Base-by-base conservation (phyloP, 352 stramenopile genomes). In the Phytopythium kandeliae region DNA sequence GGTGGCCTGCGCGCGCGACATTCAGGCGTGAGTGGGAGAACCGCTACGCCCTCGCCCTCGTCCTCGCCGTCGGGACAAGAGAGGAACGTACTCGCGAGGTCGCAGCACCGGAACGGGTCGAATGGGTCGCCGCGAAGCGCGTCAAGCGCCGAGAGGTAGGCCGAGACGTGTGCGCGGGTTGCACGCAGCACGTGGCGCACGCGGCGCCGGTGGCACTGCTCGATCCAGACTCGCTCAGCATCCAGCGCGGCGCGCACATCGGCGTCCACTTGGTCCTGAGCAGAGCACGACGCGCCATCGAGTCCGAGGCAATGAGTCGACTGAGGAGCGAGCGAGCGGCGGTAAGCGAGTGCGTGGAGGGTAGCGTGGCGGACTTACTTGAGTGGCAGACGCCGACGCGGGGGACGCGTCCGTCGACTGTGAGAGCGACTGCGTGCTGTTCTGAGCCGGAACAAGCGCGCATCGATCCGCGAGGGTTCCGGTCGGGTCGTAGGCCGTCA, bases 201-300 rank as follows among this genome's bases (percentile, higher is more conserved):
- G 53, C 73, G 60, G 36, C 55, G 56, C 30, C 56, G 54, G 57
- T 85, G 68, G 36, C 74, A 84, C 36, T 55, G 34, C 53, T 83
- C 48, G 19, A 86, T 52, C 2, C 58, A 35, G 9, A 60, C 60
- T 12, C 72, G 31, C 12, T 71, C 59, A 24, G 67, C 42, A 5
- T 65, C 55, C 24, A 84, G 58, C 36, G 77, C 41, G 6, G 47
- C 37, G 15, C 62, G 54, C n/a, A 86, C 66, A 38, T 54, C 46
- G 0, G 9, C 36, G 19, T 76, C 69, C 5, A 72, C 48, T 42
- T 67, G 47, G 11, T 63, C 56, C 7, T 4, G 40, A n/a, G 26
- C 28, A 31, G 4, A 31, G 4, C n/a, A n/a, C n/a, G n/a, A n/a
- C n/a, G n/a, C 21, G 19, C 10, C 19, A 45, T 11, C 21, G 22